Conservation (phyloP, 2,329 filamentous ascomycete genomes). For the Pseudogymnoascus sp. region DNA sequence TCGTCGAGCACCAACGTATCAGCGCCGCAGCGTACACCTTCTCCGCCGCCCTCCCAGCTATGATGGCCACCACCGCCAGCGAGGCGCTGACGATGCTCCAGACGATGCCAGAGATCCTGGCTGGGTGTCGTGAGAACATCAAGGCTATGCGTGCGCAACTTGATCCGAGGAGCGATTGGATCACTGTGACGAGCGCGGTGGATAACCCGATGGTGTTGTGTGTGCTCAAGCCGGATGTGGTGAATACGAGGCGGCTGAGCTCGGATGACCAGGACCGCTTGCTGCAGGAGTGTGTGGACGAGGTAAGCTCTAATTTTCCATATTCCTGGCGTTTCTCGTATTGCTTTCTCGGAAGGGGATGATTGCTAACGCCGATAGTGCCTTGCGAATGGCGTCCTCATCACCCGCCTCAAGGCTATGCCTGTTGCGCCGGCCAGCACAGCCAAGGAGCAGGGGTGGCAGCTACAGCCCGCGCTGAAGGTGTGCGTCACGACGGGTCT, state of each 20-base stretch:
- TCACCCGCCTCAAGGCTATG: slow-evolving; percentile 76
- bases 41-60: slow-evolving; percentile 86
- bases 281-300: slow-evolving; percentile 88
- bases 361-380: slow-evolving; percentile 42
- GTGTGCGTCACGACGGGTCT: slow-evolving; percentile 83
- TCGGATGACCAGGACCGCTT: slow-evolving; percentile 74
- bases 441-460: slow-evolving; percentile 61
- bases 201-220: slow-evolving; percentile 87
- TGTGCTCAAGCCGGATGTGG: slow-evolving; percentile 73
- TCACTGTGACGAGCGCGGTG: slow-evolving; percentile 67
- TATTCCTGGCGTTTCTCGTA: not conserved
- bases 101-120: slow-evolving; percentile 73
- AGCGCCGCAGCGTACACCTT: slow-evolving; percentile 89
- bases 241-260: slow-evolving; percentile 60
- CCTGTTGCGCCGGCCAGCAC: slow-evolving; percentile 57
- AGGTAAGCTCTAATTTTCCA: slow-evolving; percentile 50
- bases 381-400: slow-evolving; percentile 79
- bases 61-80: slow-evolving; percentile 90
- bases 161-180: slow-evolving; percentile 90
- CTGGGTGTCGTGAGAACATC: slow-evolving; percentile 76
- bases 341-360: not conserved
- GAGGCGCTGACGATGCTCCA: slow-evolving; percentile 83
- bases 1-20: slow-evolving; percentile 93
- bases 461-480: slow-evolving; percentile 75
- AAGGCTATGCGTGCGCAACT: slow-evolving; percentile 77